A percentile compares a stretch with the other conserved stretches of the same genome.
phyloP scores from a whole-genome alignment of 495 filamentous ascomycete species.

The Hypoxylon trugodes region DNA sequence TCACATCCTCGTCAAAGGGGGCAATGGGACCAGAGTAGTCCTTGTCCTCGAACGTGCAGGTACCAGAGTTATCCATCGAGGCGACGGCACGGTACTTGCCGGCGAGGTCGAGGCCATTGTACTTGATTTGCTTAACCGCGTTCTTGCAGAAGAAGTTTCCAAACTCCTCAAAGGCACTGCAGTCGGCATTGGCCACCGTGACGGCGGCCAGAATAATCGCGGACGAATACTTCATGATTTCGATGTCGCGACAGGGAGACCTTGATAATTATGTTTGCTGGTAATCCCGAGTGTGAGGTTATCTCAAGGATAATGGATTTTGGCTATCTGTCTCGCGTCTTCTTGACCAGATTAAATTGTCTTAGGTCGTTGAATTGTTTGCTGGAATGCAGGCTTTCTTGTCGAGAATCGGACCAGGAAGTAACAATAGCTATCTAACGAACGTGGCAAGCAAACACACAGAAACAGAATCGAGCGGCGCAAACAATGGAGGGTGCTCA shows the following conservation, averaged over 20 bases:
- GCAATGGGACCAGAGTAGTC: conserved; percentile 65
- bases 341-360: conserved; percentile 20
- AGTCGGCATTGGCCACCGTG: conserved; percentile 42
- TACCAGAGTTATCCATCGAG: conserved; percentile 64
- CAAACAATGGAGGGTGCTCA: conserved; percentile 18
- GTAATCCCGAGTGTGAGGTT: not conserved
- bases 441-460: conserved; percentile 40
- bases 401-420: conserved; percentile 17
- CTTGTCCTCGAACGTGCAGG: conserved; percentile 57
- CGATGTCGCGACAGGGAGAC: conserved; percentile 6
- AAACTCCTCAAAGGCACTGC: conserved; percentile 39
- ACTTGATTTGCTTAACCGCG: conserved; percentile 65
- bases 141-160: conserved; percentile 66
- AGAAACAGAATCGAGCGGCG: conserved; percentile 2
- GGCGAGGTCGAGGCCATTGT: conserved; percentile 61
- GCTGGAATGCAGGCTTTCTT: conserved; percentile 13
- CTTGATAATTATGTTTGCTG: conserved; percentile 26
- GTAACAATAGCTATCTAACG: conserved; percentile 34
- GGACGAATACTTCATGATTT: conserved; percentile 41
- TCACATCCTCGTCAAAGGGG: conserved; percentile 73
- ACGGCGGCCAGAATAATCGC: conserved; percentile 40
- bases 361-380: conserved; percentile 8
- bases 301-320: conserved; percentile 14
- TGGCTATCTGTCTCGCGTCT: conserved; percentile 12
- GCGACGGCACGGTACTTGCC: conserved; percentile 68